Evolutionary conservation across 805 yeast genomes (phyloP), one percentile per base, ranked within the genome.

Genomic region (Wickerhamiella domercqiae): DNA sequence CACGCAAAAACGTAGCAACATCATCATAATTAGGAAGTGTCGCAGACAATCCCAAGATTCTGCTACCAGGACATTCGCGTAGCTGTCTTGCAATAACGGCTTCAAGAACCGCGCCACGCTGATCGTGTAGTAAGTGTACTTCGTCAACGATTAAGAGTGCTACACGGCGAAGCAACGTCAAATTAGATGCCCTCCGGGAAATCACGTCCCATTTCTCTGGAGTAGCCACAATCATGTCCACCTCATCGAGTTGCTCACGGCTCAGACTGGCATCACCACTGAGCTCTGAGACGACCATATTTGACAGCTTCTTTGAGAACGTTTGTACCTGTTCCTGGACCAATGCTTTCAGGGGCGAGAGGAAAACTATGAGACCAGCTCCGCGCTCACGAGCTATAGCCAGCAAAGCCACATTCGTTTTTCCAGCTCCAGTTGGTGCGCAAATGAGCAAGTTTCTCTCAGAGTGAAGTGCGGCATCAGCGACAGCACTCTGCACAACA

Each of bases 341-440:
- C 52, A 87, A 68, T 0, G 98, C 98, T 49, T 86, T 87, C 42
- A 87, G 62, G 0, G 97, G 97, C 0, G 97, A 94, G 43, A 86
- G 75, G 51, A 83, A 87, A 0, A 86, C 90, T 16, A 82, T 71
- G 54, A 81, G 83, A 55, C 80, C 76, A 5, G 66, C 64, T 0
- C 13, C 13, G 5, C 59, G 33, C 34, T 75, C 66, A 35, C 77
- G 60, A n/a, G 86, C 61, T 3, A 81, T 66, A 0, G 94, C 64
- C 33, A 90, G 58, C 75, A 90, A 71, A 0, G 99, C 99, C 21
- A 90, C 94, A 54, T 90, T 90, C 17, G 98, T 87, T 55, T 87
- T 87, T 61, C 98, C 98, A 2, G 95, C 95, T 62, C 98, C 98
- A 0, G 98, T 87, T 5, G 98, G 98, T 1, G 98, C 97, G 67